These are phyloP conservation scores for Cutaneotrichosporon cutaneum DNA, from an alignment of 1,284 basidiomycete species.

Conservation along the genomic window DNA sequence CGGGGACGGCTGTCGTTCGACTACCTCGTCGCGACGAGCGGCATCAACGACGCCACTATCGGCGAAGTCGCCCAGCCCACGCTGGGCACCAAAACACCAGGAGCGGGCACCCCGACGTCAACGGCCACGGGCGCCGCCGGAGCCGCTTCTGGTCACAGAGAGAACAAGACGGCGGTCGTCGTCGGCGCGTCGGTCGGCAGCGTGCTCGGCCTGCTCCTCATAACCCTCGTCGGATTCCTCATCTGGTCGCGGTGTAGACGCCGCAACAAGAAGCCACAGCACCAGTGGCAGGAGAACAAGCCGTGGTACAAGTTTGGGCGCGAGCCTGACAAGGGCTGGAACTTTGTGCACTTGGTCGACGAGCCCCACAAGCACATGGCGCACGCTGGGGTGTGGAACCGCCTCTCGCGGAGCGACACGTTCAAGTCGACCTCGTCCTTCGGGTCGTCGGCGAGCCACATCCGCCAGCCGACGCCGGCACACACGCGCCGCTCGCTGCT, in stretches of 20 bases:
- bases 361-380: slow-evolving; percentile 3
- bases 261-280: neutral
- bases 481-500: slow-evolving; percentile 16
- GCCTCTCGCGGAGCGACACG: slow-evolving; percentile 7
- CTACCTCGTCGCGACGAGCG: slow-evolving; percentile 26
- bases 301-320: slow-evolving; percentile 15
- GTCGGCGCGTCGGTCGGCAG: slow-evolving; percentile 18
- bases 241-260: slow-evolving; percentile 15
- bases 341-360: slow-evolving; percentile 13
- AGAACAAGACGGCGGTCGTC: slow-evolving; percentile 3
- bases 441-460: slow-evolving; percentile 8
- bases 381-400: neutral
- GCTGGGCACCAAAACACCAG: neutral
- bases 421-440: slow-evolving; percentile 15
- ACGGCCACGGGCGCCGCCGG: slow-evolving; percentile 2
- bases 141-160: neutral
- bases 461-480: neutral
- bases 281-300: slow-evolving; percentile 11
- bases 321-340: slow-evolving; percentile 21
- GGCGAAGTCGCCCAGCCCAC: neutral
- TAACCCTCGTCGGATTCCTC: slow-evolving; percentile 15
- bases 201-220: slow-evolving; percentile 13
- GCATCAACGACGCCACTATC: slow-evolving; percentile 10
- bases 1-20: slow-evolving; percentile 37
- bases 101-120: neutral